Percentiles rank a stretch among this genome's conserved stretches.
Evolutionary conservation across 225 moss, liverwort and hornwort genomes (phyloP).

Genomic region (Physcomitrellopsis africana): DNA sequence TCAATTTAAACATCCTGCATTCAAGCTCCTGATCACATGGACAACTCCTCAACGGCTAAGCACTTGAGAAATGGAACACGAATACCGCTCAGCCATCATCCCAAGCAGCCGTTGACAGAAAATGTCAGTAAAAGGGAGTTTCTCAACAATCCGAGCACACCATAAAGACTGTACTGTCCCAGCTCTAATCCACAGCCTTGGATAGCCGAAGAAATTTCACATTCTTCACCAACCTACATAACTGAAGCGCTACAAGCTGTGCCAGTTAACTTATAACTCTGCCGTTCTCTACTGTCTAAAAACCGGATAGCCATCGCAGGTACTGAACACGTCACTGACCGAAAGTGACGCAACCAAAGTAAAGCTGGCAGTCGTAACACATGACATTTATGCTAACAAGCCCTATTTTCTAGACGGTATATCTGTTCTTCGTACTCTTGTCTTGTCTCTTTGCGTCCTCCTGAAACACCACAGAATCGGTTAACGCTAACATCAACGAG

Average conservation of each 20-base stretch:
- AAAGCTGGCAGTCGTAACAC: slow-evolving; percentile 26
- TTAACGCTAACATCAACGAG: slow-evolving; percentile 12
- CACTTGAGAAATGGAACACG: neutral
- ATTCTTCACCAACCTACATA: slow-evolving; percentile 35
- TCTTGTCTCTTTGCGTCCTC: slow-evolving; percentile 84
- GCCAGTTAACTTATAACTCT: slow-evolving; percentile 29
- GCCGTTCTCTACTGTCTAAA: slow-evolving; percentile 37
- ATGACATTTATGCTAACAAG: slow-evolving; percentile 2
- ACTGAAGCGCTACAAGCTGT: slow-evolving; percentile 22
- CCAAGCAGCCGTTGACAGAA: slow-evolving; percentile 8
- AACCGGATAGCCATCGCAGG: slow-evolving; percentile 31
- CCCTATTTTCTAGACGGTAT: slow-evolving; percentile 57
- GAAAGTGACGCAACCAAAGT: slow-evolving; percentile 38
- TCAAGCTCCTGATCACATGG: slow-evolving; percentile 20
- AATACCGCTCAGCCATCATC: slow-evolving; percentile 22
- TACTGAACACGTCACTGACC: slow-evolving; percentile 24
- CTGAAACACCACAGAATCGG: slow-evolving; percentile 38
- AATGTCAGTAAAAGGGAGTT: slow-evolving; percentile 10
- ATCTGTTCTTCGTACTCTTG: slow-evolving; percentile 77
- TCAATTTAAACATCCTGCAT: neutral
- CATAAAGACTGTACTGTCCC: slow-evolving; percentile 4
- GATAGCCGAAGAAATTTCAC: slow-evolving; percentile 31
- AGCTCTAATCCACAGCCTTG: slow-evolving; percentile 38
- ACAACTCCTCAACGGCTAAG: neutral
- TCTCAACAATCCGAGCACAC: neutral